These are phyloP conservation scores for Cetradonia linearis DNA, from an alignment of 495 filamentous ascomycete genomes.

Conservation along the genomic window DNA sequence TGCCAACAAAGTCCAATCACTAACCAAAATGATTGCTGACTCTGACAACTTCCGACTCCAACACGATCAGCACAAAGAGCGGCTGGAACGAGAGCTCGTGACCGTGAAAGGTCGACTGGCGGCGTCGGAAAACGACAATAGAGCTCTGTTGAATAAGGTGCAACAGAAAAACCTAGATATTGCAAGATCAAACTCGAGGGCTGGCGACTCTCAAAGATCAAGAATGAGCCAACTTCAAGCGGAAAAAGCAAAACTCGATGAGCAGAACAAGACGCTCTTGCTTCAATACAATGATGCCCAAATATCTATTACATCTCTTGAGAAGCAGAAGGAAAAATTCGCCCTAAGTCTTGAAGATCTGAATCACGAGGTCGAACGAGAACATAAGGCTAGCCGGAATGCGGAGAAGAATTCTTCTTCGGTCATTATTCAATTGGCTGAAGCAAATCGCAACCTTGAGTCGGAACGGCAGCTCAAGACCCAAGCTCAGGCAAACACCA, in stretches of 20 bases:
- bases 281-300: slow-evolving; percentile 85
- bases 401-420: slow-evolving; percentile 87
- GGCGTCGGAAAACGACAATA: slow-evolving; percentile 95
- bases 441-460: slow-evolving; percentile 80
- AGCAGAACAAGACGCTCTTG: slow-evolving; percentile 67
- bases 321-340: slow-evolving; percentile 95
- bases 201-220: slow-evolving; percentile 73
- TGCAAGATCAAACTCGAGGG: slow-evolving; percentile 76
- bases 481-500: slow-evolving; percentile 78
- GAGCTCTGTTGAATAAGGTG: slow-evolving; percentile 87
- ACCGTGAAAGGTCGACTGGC: slow-evolving; percentile 83
- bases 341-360: slow-evolving; percentile 82
- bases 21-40: slow-evolving; percentile 74
- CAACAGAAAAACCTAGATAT: slow-evolving; percentile 98
- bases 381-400: slow-evolving; percentile 82
- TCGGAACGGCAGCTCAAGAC: slow-evolving; percentile 76
- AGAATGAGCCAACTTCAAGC: slow-evolving; percentile 66
- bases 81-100: slow-evolving; percentile 82
- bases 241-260: slow-evolving; percentile 76
- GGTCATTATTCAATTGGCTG: slow-evolving; percentile 71
- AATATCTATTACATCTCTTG: slow-evolving; percentile 69
- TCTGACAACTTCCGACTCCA: slow-evolving; percentile 77
- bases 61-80: slow-evolving; percentile 88
- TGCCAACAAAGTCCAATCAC: slow-evolving; percentile 62
- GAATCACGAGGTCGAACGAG: slow-evolving; percentile 82